Conservation (phyloP, 192 early-diverging fungal species). For the Coemansia sp. region DNA sequence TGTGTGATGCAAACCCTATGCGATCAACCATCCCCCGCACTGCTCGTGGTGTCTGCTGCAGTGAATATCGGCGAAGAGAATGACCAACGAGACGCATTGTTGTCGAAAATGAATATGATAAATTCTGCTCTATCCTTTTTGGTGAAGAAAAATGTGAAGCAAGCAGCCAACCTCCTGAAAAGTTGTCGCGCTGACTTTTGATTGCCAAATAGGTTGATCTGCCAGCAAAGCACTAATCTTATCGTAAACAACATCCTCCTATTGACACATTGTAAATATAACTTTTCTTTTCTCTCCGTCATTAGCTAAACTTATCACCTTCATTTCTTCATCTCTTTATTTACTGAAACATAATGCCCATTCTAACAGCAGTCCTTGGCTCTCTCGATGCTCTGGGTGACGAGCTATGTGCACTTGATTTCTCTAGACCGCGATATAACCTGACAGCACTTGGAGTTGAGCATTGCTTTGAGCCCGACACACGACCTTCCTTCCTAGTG, state of each 20-base stretch:
- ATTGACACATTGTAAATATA: not conserved
- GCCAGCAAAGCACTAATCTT: not conserved
- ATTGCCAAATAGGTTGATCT: too few relatives aligned
- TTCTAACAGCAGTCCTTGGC: constrained; percentile 32
- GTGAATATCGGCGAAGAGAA: not conserved
- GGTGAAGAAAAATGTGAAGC: too few relatives aligned
- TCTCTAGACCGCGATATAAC: constrained; percentile 46
- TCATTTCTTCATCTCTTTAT: not conserved
- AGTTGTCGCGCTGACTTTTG: too few relatives aligned
- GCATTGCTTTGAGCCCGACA: constrained; percentile 44
- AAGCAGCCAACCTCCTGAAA: too few relatives aligned
- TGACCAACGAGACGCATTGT: too few relatives aligned
- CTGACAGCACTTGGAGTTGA: constrained; percentile 32
- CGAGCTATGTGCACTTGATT: constrained; percentile 42
- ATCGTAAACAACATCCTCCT: constrained; percentile 4
- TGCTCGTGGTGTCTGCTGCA: constrained; percentile 31
- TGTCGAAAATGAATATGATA: too few relatives aligned
- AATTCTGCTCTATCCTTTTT: too few relatives aligned
- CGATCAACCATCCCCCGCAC: constrained; percentile 67
- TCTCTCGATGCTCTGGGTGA: constrained; percentile 41
- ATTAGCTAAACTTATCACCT: not conserved
- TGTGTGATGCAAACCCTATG: constrained; percentile 49
- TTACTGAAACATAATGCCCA: constrained; percentile 18
- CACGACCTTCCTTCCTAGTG: constrained; percentile 36
- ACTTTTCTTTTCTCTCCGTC: not conserved